Conservation (phyloP, 306 rosid species). For the Gastrolobium bilobum region DNA sequence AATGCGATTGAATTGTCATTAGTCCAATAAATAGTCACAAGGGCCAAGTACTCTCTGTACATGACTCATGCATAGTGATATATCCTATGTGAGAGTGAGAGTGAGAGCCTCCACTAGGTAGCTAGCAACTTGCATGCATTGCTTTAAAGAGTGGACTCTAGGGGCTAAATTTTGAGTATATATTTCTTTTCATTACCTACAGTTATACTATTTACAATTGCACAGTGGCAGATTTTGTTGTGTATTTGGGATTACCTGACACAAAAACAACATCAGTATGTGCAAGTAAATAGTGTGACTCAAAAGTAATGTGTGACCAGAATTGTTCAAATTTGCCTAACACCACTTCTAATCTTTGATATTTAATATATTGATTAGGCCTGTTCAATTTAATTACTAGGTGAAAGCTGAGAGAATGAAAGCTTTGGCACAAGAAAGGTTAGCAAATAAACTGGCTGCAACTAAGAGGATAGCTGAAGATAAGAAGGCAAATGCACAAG, state of each 20-base stretch:
- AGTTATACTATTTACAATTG: constrained; percentile 1
- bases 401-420: constrained; percentile 93
- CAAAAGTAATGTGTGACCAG: background rate
- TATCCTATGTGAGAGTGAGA: constrained; percentile 16
- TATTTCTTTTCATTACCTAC: constrained; percentile 25
- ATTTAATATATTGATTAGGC: background rate
- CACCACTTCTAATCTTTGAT: background rate
- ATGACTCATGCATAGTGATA: constrained; percentile 36
- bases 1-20: constrained; percentile 21
- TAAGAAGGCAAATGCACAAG: constrained; percentile 82
- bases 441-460: constrained; percentile 73
- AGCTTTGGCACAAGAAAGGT: constrained; percentile 77
- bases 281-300: background rate
- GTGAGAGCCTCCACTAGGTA: constrained; percentile 5
- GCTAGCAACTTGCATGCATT: background rate
- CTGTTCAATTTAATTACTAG: constrained; percentile 45
- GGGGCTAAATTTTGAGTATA: constrained; percentile 13
- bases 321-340: constrained; percentile 1
- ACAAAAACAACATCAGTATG: constrained; percentile 1
- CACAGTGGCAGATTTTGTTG: background rate
- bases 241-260: background rate
- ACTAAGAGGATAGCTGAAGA: constrained; percentile 88
- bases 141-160: constrained; percentile 27
- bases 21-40: constrained; percentile 33
- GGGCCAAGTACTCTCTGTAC: constrained; percentile 26